phyloP scores from a whole-genome alignment of 768 basidiomycete genomes.

The Leccinellum albellum region DNA sequence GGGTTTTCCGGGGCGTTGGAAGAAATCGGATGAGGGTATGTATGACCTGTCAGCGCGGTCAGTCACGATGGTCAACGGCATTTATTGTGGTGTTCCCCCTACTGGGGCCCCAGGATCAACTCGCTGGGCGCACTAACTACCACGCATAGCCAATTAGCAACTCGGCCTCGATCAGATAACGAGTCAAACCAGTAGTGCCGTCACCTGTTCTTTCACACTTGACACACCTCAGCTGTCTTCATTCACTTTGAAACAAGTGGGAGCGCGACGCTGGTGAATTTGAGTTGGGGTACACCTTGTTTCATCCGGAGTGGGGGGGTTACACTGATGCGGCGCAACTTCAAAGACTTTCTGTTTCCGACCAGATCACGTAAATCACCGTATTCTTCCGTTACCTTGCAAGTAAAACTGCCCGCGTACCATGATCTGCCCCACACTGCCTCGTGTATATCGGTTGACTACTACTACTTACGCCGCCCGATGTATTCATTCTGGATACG shows the following conservation, averaged over 20 bases:
- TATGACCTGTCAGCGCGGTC: background rate
- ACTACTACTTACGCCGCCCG: constrained; percentile 1
- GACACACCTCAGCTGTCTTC: background rate
- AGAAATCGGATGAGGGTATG: background rate
- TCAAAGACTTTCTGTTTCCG: background rate
- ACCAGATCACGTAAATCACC: background rate
- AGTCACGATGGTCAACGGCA: background rate
- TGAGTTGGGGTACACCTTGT: background rate
- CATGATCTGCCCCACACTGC: constrained; percentile 1
- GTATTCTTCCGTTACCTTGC: background rate
- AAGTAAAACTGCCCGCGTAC: background rate
- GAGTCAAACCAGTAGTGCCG: too few relatives aligned
- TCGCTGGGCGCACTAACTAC: background rate
- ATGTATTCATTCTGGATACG: constrained; percentile 41
- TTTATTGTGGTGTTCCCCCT: background rate
- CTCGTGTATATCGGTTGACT: constrained; percentile 1
- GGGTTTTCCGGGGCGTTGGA: background rate
- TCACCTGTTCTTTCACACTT: background rate
- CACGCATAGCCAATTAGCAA: background rate
- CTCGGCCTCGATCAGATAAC: background rate
- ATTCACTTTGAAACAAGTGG: background rate
- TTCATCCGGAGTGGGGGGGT: background rate
- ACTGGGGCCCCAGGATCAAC: background rate
- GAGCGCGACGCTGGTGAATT: background rate
- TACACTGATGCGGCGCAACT: background rate